Base-by-base conservation (phyloP, 2,329 filamentous ascomycete species). In the Trichoderma koningii region DNA sequence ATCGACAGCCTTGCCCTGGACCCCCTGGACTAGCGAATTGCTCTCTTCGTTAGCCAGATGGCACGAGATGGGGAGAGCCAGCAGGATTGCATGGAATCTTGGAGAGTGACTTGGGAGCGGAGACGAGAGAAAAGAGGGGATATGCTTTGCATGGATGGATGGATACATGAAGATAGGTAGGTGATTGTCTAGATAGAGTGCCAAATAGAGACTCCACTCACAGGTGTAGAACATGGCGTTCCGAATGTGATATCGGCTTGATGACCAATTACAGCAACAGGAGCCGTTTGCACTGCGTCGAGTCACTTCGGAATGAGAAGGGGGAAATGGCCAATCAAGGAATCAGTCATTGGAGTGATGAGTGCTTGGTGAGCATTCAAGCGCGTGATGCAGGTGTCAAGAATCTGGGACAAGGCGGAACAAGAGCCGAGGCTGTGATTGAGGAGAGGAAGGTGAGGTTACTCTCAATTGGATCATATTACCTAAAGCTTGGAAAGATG, bases 191-290 rank as follows among this genome's bases (percentile, higher is more conserved):
- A n/a, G 21, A 10, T 6, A 7, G 7, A 17, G 34, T 7, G 10
- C 12, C 34, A 30, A 12, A 30, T 45, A 9, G 55, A 28, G 38
- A 52, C 59, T 53, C 48, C 59, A 62, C 59, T 14, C 38, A 62
- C 59, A 62, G 6, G 59, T 62, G 59, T 62, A 62, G 26, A 62
- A 62, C 59, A 62, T 62, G 21, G 21, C 15, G 45, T 60, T 28
- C 28, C n/a, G 44, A 59, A 48, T 7, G 30, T 41, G 30, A 52
- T 52, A 34, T 17, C 17, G 5, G 0, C 41, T 28, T 56, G 5
- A 34, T 56, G 9, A 34, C 28, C 44, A 48, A 59, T 26, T 19
- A 23, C 55, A 14, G 30, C 9, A 59, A 26, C 44, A 41, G 44
- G 5, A 17, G 51, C 34, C 12, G 51, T 50, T 50, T 14, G 44